Base-by-base conservation (phyloP, 306 rosid genomes). In the Cotoneaster glaucophyllus region DNA sequence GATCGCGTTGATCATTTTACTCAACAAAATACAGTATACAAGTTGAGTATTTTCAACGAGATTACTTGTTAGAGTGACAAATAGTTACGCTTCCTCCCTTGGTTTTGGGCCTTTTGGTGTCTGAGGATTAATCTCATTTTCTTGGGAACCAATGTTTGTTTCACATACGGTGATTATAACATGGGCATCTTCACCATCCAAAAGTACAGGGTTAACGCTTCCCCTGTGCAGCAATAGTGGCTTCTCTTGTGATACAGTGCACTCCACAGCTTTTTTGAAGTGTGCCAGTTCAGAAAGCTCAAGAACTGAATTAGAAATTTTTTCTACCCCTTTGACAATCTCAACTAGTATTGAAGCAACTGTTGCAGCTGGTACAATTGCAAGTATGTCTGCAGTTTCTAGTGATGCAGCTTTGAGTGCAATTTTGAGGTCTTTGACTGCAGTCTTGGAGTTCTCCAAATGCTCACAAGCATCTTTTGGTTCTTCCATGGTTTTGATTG, bases 141-240 rank as follows among this genome's bases (percentile, higher is more conserved):
- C 85, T 2, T 71, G 70, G 0, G 87, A 81, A 17, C 78, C 77
- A 28, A 37, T 54, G 21, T 62, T 45, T 22, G 25, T 74, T 28
- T 73, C 93, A n/a, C 34, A 75, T 37, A 92, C 79, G 13, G 59
- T 86, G 53, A 92, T 87, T 78, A 70, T 79, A 73, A 88, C 86
- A 61, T 85, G 93, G 28, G 73, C 77, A 64, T 28, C 62, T 1
- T 79, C 83, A 77, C 34, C 62, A 11, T 86, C 97, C 59, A 74
- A 72, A 37, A 61, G 44, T 13, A 82, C 77, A 34, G 98, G 97
- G 15, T 87, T 89, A 52, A 92, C 75, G 61, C 61, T 85, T 75
- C 98, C 96, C 67, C 86, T 82, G 62, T 92, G 98, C 81, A 95
- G 92, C 37, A 89, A 37, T 1, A 67, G 85, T 67, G 93, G 84